phyloP scores from a whole-genome alignment of 768 basidiomycete genomes.

The Boletus vinaceobasis region DNA sequence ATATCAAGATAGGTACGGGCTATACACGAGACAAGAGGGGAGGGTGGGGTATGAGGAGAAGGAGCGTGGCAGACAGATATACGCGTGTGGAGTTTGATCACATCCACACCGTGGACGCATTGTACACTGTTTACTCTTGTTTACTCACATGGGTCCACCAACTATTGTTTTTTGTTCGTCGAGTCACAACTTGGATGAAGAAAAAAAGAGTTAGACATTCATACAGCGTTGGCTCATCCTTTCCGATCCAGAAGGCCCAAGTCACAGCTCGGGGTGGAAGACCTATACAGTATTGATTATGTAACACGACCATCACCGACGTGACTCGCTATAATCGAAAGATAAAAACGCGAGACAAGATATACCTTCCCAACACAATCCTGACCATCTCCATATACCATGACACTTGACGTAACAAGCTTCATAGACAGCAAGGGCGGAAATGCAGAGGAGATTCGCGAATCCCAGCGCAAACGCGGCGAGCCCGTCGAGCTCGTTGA shows the following conservation, averaged over 20 bases:
- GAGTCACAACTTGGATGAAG: neutral
- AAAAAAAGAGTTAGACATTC: neutral
- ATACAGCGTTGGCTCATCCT: neutral
- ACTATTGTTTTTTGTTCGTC: neutral
- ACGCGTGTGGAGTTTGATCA: neutral
- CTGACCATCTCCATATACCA: slow-evolving; percentile 26
- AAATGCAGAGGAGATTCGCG: slow-evolving; percentile 83
- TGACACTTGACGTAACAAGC: slow-evolving; percentile 79
- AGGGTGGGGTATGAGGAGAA: neutral
- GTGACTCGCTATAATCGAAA: neutral
- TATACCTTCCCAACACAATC: neutral
- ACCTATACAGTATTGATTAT: slow-evolving; percentile 6
- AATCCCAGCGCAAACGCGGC: slow-evolving; percentile 89
- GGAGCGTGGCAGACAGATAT: slow-evolving; percentile 9
- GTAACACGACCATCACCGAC: slow-evolving; percentile 1
- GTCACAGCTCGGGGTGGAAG: neutral
- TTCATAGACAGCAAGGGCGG: slow-evolving; percentile 91
- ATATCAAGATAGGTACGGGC: neutral
- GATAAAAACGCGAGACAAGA: neutral
- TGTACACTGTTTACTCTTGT: slow-evolving; percentile 23
- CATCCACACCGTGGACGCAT: neutral
- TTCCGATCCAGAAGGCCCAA: neutral
- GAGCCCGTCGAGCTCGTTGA: slow-evolving; percentile 90
- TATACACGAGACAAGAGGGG: neutral
- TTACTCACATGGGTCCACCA: slow-evolving; percentile 13